A percentile compares a stretch with the other conserved stretches of the same genome.
These are phyloP conservation scores for Citrus maxima DNA, from an alignment of 345 rosid species.

Conservation along the genomic window DNA sequence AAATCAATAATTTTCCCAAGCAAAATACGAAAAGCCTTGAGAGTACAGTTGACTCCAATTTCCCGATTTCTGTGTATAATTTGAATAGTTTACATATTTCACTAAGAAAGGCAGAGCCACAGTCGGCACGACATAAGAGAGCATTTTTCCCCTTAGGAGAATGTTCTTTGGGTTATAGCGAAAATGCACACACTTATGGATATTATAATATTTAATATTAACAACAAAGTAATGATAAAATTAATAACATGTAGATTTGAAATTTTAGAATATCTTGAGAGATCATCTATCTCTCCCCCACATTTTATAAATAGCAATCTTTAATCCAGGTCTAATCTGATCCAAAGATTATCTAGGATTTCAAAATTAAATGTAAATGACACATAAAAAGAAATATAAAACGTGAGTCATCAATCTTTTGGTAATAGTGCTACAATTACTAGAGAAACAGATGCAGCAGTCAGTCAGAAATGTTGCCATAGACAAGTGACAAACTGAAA, in stretches of 20 bases:
- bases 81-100: background rate
- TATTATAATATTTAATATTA: background rate
- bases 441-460: slow-evolving; percentile 5
- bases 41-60: background rate
- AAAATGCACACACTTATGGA: background rate
- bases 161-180: background rate
- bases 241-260: background rate
- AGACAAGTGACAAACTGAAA: background rate
- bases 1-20: background rate
- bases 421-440: background rate
- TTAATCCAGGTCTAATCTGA: background rate
- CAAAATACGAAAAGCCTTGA: background rate
- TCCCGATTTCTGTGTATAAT: background rate
- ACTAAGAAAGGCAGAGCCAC: background rate
- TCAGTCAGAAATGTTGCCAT: background rate
- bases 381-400: background rate
- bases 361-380: background rate
- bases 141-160: background rate
- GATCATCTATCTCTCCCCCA: background rate
- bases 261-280: background rate
- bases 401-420: background rate
- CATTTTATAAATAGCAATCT: background rate
- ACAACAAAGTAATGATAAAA: background rate
- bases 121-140: background rate
- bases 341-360: background rate